A percentile compares a stretch with the other conserved stretches of the same genome.
These are phyloP conservation scores for Geosmithia morbida DNA, from an alignment of 2,329 filamentous ascomycete genomes.

Conservation along the genomic window DNA sequence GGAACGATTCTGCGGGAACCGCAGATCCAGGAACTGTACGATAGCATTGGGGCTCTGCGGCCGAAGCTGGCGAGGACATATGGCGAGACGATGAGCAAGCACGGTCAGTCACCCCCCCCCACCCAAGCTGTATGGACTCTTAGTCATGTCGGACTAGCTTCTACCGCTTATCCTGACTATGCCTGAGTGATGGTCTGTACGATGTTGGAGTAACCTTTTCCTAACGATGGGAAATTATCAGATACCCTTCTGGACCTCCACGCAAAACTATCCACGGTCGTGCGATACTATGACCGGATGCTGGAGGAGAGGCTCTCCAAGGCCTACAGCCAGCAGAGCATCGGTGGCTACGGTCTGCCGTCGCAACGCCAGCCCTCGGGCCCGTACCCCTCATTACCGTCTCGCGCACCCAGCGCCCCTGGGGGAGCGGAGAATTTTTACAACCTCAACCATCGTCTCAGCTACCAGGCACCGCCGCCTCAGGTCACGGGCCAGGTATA, in stretches of 20 bases:
- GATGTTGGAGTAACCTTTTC: too few species aligned
- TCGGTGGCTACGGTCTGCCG: slow-evolving; percentile 49
- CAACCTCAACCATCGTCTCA: slow-evolving; percentile 42
- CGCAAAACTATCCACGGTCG: slow-evolving; percentile 87
- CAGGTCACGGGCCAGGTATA: slow-evolving; percentile 10
- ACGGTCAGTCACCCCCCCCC: slow-evolving; percentile 67
- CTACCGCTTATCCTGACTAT: too few species aligned
- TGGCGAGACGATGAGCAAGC: slow-evolving; percentile 99
- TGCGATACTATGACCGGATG: slow-evolving; percentile 97
- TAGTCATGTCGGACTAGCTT: too few species aligned
- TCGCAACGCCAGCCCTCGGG: slow-evolving; percentile 37
- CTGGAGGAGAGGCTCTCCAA: slow-evolving; percentile 87
- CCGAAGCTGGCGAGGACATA: slow-evolving; percentile 93
- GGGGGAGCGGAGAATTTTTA: slow-evolving; percentile 70
- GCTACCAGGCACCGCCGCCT: slow-evolving; percentile 37
- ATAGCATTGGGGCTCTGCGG: slow-evolving; percentile 84
- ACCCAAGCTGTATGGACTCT: too few species aligned
- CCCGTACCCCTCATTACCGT: slow-evolving; percentile 58
- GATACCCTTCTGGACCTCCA: slow-evolving; percentile 90
- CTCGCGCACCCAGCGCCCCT: slow-evolving; percentile 29
- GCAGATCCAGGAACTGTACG: slow-evolving; percentile 95
- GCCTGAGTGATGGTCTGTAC: too few species aligned
- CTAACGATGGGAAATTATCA: slow-evolving; percentile 17
- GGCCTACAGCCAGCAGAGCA: slow-evolving; percentile 71
- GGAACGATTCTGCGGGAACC: slow-evolving; percentile 94